Evolutionary conservation across 2,329 filamentous ascomycete genomes (phyloP).

Genomic region (Calonectria naviculata): DNA sequence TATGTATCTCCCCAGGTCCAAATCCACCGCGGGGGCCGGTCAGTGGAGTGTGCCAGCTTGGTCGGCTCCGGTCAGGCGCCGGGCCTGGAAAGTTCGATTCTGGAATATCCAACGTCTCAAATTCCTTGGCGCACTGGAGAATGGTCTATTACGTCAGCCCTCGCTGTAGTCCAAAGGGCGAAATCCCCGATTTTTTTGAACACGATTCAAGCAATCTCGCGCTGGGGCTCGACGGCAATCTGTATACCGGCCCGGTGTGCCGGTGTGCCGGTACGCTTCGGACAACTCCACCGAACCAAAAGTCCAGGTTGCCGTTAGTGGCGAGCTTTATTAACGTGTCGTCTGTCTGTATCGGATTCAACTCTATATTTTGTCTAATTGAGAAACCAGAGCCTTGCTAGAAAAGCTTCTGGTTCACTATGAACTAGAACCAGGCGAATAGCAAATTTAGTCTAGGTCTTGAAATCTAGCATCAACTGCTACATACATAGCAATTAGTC

Average conservation of each 20-base stretch:
- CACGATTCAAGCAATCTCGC: neutral
- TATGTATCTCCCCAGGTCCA: neutral
- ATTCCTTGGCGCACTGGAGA: constrained; percentile 20
- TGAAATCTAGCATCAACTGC: neutral
- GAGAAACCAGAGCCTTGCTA: neutral
- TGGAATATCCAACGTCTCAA: constrained; percentile 11
- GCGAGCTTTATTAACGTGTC: too few species aligned
- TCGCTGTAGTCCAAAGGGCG: neutral
- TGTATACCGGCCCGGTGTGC: neutral
- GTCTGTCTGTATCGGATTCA: too few species aligned
- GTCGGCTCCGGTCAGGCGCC: constrained; percentile 19
- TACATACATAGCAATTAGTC: neutral
- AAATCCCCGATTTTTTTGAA: neutral
- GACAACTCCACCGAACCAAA: neutral
- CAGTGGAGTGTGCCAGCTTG: neutral
- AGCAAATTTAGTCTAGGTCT: neutral
- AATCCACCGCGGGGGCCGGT: neutral
- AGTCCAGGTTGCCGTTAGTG: neutral
- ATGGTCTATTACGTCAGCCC: constrained; percentile 36
- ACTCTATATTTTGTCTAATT: too few species aligned
- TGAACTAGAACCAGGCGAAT: too few species aligned
- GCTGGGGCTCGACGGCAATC: neutral
- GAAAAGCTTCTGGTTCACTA: too few species aligned
- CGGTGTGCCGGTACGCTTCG: constrained; percentile 13
- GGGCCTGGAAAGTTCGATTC: constrained; percentile 22